A percentile compares a stretch with the other conserved stretches of the same genome.
Conservation (phyloP, 345 rosid species). For the Citrus trifoliata region DNA sequence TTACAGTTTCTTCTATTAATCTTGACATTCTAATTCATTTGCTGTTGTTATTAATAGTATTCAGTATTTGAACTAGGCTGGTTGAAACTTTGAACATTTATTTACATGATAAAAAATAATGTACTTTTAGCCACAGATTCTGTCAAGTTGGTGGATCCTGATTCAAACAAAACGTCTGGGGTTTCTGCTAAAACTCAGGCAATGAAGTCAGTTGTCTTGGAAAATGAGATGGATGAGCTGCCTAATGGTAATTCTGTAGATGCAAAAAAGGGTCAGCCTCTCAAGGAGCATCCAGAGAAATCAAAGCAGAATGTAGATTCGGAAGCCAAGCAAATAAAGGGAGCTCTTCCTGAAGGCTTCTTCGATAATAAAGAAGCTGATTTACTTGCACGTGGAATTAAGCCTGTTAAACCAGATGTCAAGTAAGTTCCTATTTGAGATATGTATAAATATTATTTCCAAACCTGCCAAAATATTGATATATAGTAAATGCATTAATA, state of each 20-base stretch:
- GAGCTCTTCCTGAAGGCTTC: constrained; percentile 88
- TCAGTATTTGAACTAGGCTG: not conserved
- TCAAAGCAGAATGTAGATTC: constrained; percentile 22
- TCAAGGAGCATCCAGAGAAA: constrained; percentile 27
- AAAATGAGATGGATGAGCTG: constrained; percentile 20
- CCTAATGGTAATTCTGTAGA: constrained; percentile 8
- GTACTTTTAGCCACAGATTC: not conserved
- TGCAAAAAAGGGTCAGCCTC: constrained; percentile 26
- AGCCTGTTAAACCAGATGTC: constrained; percentile 79
- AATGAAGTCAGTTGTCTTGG: constrained; percentile 3
- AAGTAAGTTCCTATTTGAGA: constrained; percentile 51
- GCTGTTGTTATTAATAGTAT: too few relatives aligned
- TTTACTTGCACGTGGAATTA: constrained; percentile 91
- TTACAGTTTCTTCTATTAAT: too few relatives aligned
- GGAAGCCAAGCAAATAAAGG: constrained; percentile 52
- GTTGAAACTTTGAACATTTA: not conserved
- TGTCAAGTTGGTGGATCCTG: constrained; percentile 6
- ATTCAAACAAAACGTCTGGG: constrained; percentile 5
- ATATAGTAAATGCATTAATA: not conserved
- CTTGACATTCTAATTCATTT: too few relatives aligned
- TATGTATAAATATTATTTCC: not conserved
- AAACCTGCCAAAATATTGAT: not conserved
- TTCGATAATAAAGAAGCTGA: constrained; percentile 97
- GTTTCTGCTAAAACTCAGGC: constrained; percentile 11
- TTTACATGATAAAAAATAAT: not conserved